Percentiles rank a stretch among this genome's conserved stretches.
These are phyloP conservation scores for Cordyceps cateniannulata DNA, from an alignment of 2,329 filamentous ascomycete species.

Conservation along the genomic window DNA sequence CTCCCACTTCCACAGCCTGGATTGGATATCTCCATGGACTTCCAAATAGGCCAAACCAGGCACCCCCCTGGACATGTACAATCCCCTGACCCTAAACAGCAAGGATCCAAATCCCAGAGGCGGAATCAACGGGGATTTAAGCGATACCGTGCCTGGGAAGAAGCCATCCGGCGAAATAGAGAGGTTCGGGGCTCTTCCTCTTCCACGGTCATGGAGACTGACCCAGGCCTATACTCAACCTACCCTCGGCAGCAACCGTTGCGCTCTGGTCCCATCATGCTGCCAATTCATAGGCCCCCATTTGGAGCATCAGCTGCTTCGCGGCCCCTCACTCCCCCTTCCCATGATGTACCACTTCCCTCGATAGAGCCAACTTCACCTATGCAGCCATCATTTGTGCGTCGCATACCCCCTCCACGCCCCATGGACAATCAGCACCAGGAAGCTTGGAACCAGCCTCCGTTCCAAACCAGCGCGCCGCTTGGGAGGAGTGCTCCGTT, in stretches of 20 bases:
- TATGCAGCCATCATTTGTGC: constrained; percentile 29
- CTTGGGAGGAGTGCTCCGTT: not conserved
- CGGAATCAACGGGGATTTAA: constrained; percentile 38
- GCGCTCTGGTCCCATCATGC: not conserved
- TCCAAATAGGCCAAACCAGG: not conserved
- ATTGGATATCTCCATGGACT: not conserved
- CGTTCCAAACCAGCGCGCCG: not conserved
- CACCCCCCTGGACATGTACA: not conserved
- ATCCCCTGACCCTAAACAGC: not conserved
- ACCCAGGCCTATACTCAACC: not conserved
- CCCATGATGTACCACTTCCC: constrained; percentile 38
- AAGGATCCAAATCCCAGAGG: constrained; percentile 11
- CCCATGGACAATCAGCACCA: constrained; percentile 17
- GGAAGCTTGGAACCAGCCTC: not conserved
- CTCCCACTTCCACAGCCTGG: not conserved
- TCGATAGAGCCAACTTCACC: constrained; percentile 40
- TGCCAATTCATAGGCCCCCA: not conserved
- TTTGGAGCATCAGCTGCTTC: not conserved
- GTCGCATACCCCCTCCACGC: constrained; percentile 24
- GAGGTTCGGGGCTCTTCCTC: constrained; percentile 2
- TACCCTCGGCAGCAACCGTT: not conserved
- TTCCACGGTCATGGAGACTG: constrained; percentile 3
- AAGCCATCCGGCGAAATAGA: constrained; percentile 28
- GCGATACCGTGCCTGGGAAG: constrained; percentile 39
- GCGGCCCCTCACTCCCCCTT: constrained; percentile 12